Conservation (phyloP, 192 early-diverging fungal genomes). For the Radiomyces spectabilis region DNA sequence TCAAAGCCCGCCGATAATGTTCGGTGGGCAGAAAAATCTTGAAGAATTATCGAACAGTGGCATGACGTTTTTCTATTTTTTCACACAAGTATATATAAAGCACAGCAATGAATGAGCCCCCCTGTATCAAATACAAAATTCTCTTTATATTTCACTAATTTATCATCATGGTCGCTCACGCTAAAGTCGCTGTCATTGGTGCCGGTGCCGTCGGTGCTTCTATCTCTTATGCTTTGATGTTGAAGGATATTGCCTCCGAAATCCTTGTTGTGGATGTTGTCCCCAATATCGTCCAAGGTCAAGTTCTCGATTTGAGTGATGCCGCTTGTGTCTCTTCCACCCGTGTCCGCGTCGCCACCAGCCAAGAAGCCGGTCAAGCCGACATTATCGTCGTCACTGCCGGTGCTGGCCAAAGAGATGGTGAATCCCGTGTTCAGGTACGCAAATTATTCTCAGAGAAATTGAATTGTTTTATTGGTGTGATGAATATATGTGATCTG, state of each 20-base stretch:
- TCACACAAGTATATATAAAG: too few species aligned
- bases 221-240: conserved; percentile 62
- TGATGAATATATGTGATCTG: neutral
- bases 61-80: too few species aligned
- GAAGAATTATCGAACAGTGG: too few species aligned
- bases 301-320: conserved; percentile 80
- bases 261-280: conserved; percentile 68
- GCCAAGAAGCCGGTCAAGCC: conserved; percentile 69
- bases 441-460: neutral
- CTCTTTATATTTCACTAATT: too few species aligned
- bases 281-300: conserved; percentile 57
- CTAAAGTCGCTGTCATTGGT: conserved; percentile 62
- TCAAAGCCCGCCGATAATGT: too few species aligned
- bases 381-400: conserved; percentile 83
- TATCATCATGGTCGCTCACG: too few species aligned
- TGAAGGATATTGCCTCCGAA: conserved; percentile 62
- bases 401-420: conserved; percentile 74
- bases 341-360: conserved; percentile 47
- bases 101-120: too few species aligned
- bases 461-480: neutral
- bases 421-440: conserved; percentile 60
- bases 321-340: conserved; percentile 65
- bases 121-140: too few species aligned
- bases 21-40: too few species aligned
- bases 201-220: conserved; percentile 73